A percentile compares a stretch with the other conserved stretches of the same genome.
These are phyloP conservation scores for Phoma sp. DNA, from an alignment of 2,329 filamentous ascomycete species.

Conservation along the genomic window DNA sequence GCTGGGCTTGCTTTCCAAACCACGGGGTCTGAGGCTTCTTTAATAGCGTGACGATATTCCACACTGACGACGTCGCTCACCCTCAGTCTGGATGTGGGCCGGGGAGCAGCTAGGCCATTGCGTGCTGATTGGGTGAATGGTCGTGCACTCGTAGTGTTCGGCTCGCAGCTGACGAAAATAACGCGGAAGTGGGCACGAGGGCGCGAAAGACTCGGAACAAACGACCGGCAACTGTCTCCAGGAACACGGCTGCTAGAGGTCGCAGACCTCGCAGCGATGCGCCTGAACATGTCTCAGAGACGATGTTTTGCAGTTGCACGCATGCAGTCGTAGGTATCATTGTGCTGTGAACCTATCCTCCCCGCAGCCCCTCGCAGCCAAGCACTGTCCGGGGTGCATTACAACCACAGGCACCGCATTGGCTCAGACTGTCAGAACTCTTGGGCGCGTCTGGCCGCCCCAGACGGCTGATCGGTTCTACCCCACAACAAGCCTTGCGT, in stretches of 20 bases:
- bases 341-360: constrained; percentile 9
- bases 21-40: constrained; percentile 47
- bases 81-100: constrained; percentile 32
- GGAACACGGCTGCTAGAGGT: constrained; percentile 14
- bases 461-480: constrained; percentile 21
- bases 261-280: constrained; percentile 5
- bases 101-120: constrained; percentile 29
- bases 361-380: constrained; percentile 9
- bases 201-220: constrained; percentile 30
- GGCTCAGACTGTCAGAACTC: constrained; percentile 13
- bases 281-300: constrained; percentile 16
- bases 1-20: constrained; percentile 50
- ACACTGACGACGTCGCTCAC: constrained; percentile 42
- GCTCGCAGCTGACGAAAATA: constrained; percentile 39
- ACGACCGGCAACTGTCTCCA: constrained; percentile 26
- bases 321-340: constrained; percentile 1
- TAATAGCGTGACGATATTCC: constrained; percentile 42
- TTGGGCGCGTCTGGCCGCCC: constrained; percentile 20
- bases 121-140: constrained; percentile 35
- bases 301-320: background rate
- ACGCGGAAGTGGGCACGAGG: constrained; percentile 31
- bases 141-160: constrained; percentile 28
- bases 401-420: constrained; percentile 15
- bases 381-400: constrained; percentile 13
- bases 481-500: constrained; percentile 25